A percentile compares a stretch with the other conserved stretches of the same genome.
phyloP scores from a whole-genome alignment of 2,329 filamentous ascomycete species.

The Alternaria dauci region DNA sequence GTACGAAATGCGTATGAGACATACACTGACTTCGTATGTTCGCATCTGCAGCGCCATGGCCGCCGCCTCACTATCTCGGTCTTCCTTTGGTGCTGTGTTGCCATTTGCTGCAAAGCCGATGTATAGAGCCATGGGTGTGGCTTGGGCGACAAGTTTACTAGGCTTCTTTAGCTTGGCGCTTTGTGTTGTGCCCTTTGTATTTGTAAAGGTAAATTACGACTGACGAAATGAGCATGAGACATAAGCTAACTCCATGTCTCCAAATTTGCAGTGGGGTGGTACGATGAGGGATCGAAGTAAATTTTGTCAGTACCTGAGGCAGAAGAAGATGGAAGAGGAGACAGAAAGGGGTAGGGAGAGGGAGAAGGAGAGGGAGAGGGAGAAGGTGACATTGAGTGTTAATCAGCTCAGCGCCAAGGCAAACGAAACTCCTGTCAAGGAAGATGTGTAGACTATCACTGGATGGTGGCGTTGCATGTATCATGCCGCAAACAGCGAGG shows the following conservation, averaged over 20 bases:
- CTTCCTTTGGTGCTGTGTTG: slow-evolving; percentile 73
- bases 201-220: slow-evolving; percentile 52
- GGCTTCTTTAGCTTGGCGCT: slow-evolving; percentile 60
- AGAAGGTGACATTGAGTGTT: slow-evolving; percentile 20
- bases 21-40: background rate
- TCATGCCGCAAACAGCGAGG: background rate
- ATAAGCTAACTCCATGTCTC: no score
- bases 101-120: slow-evolving; percentile 61
- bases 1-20: background rate
- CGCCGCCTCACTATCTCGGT: slow-evolving; percentile 82
- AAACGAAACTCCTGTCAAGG: slow-evolving; percentile 20
- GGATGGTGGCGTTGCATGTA: background rate
- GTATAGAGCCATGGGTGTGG: slow-evolving; percentile 73
- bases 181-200: slow-evolving; percentile 66
- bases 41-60: slow-evolving; percentile 68
- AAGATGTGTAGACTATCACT: slow-evolving; percentile 12
- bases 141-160: slow-evolving; percentile 68
- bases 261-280: slow-evolving; percentile 53
- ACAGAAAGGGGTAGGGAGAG: slow-evolving; percentile 32
- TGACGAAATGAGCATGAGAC: no score
- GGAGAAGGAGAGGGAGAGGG: slow-evolving; percentile 23
- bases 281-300: slow-evolving; percentile 64
- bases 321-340: slow-evolving; percentile 45
- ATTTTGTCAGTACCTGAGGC: slow-evolving; percentile 68
- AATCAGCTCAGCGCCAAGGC: background rate